Evolutionary conservation across 1,284 basidiomycete species (phyloP), one percentile per base, ranked within the genome.

Genomic region (Malassezia slooffiae): DNA sequence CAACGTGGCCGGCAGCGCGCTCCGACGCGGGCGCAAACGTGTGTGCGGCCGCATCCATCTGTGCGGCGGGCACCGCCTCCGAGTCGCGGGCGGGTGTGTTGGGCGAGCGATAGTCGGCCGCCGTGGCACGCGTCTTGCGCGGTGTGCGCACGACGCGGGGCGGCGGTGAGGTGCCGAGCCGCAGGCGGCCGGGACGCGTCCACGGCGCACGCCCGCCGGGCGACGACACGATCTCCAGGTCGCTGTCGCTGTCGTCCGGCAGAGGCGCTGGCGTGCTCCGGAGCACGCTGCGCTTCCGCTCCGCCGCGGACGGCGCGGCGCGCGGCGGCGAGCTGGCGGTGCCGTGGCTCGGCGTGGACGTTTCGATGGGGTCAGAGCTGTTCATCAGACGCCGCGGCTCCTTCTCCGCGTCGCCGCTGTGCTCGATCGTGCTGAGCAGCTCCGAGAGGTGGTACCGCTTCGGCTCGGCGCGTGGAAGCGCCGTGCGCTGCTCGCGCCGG

Each of bases 371-470:
- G 19, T 48, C 46, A 6, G 40, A 43, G 17, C 40, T 43, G 32
- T 34, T 12, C 41, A 43, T 43, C 11, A 30, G 30, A 34, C 24
- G 20, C 11, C 5, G 20, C 12, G 16, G 19, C n/a, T 41, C 26
- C 11, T 27, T 17, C 29, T 5, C 8, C 1, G 27, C 27, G 21
- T 13, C 5, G 22, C n/a, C 15, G n/a, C 35, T 27, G 24, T 48
- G 46, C 19, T 40, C 32, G 34, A 63, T 61, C 27, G 50, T 59
- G 35, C 27, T 50, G 20, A 63, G 49, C 24, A 63, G 47, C 22
- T 61, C 59, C 28, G 47, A 41, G 32, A 63, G 47, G 38, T 55
- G 51, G 40, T 52, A 57, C 41, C 50, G 51, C 40, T 54, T 58
- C 11, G 45, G 55, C 26, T 56, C 55, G 3, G 34, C 22, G 8